Evolutionary conservation across 177 flowering plant species (phyloP), one percentile per base, ranked within the genome.

Genomic region (Telopea speciosissima): DNA sequence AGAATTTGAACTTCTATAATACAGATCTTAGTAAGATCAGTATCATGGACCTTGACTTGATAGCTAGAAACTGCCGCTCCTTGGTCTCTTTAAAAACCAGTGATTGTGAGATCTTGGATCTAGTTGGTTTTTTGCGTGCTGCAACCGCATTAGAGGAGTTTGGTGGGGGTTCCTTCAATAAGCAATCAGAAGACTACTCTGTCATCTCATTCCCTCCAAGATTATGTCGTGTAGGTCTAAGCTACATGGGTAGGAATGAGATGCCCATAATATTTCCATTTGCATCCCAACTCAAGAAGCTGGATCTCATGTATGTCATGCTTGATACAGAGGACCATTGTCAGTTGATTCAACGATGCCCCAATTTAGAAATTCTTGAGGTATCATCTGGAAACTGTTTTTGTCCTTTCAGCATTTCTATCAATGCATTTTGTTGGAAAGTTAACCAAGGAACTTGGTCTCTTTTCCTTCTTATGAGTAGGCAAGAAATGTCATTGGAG

Each of bases 401-500:
- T 58, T 58, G 19, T 49, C 54, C 24, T n/a, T 58, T 58, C 61
- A 58, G 19, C 8, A 7, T n/a, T 58, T 56, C 8, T 56, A 6
- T 58, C 61, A 19, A n/a, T 58, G 61, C 3, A 0, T 58, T 58
- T 19, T n/a, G 3, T 58, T 58, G 61, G 19, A 6, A 6, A 13
- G 1, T 21, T 25, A 8, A 36, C 24, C 16, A 44, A 17, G 8
- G 22, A 17, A 24, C 16, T 75, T 33, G 5, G 8, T 14, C 14
- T 13, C 25, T 52, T 75, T 23, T 66, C 36, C 44, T 49, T 72
- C 14, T 68, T 65, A 24, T 80, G 66, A 65, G 31, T 85, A 90
- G 96, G 78, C 87, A 28, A 84, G 89, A 76, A 82, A 90, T 81
- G 92, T 88, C 26, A 82, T 90, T 71, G 90, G 91, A 65, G 96